Conservation (phyloP, 805 yeast genomes). For the Wickerhamomyces chambardii region DNA sequence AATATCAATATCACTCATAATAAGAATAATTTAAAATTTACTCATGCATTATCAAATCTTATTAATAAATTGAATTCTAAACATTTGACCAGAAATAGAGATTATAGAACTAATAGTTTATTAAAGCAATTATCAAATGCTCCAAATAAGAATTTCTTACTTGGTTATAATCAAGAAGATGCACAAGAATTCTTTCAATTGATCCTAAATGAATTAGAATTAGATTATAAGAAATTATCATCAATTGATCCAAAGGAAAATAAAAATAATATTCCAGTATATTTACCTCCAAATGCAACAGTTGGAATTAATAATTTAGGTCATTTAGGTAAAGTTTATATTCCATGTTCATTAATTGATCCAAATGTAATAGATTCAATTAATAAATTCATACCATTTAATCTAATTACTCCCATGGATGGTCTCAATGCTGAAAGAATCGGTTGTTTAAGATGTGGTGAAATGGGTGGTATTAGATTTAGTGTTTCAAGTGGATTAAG, state of each 20-base stretch:
- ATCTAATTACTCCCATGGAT: conserved; percentile 81
- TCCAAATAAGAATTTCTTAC: conserved; percentile 66
- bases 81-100: conserved; percentile 44
- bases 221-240: conserved; percentile 15
- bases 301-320: conserved; percentile 41
- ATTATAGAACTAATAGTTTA: conserved; percentile 52
- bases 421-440: conserved; percentile 84
- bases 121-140: conserved; percentile 67
- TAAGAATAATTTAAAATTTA: too few species aligned
- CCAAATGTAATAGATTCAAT: conserved; percentile 44
- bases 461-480: conserved; percentile 84
- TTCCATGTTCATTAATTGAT: conserved; percentile 72
- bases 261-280: conserved; percentile 22
- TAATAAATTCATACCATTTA: conserved; percentile 39
- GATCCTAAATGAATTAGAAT: conserved; percentile 56
- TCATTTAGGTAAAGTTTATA: conserved; percentile 51
- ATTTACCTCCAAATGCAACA: conserved; percentile 17
- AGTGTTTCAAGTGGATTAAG: conserved; percentile 71
- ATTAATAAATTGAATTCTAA: conserved; percentile 45
- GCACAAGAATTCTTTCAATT: conserved; percentile 94
- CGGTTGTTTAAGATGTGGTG: conserved; percentile 88
- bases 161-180: conserved; percentile 90
- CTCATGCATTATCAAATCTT: conserved; percentile 41
- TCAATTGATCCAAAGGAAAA: conserved; percentile 16
- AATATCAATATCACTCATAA: too few species aligned